Base-by-base conservation (phyloP, 345 rosid genomes). In the Viola odorata region DNA sequence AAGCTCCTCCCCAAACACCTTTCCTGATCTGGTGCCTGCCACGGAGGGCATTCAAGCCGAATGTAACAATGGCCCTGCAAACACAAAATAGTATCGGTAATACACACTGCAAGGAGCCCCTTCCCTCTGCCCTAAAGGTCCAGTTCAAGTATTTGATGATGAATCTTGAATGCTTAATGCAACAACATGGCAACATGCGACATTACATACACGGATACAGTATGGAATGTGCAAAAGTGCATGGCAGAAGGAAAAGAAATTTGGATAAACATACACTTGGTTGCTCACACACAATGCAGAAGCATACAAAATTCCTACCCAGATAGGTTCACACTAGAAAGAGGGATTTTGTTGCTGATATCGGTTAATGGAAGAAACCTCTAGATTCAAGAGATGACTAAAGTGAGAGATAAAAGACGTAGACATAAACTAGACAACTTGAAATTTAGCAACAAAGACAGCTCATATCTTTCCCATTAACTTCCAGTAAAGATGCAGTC, bases 21-120 rank as follows among this genome's bases (percentile, higher is more conserved):
- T 62, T 72, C 51, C 66, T 75, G 65, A 80, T 79, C 54, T 78
- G 78, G 61, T 85, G 88, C 83, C 96, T 86, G 66, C 99, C 97
- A 37, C 73, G 56, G 67, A 94, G 91, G 4, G 99, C 99, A 63
- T 94, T 94, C 77, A 94, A 79, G 63, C 99, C 84, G 40, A 94
- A 94, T 8, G 95, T 91, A 71, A 88, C 63, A 4, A 85, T 50
- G 49, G 80, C 97, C 67, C 99, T 94, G 83, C 75, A 48, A 53
- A 66, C 68, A 59, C 55, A 66, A 65, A 17, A 65, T 39, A 72
- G 39, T n/a, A 63, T 55, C 15, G 32, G 45, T 62, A 38, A 60
- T 45, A n/a, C n/a, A n/a, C 38, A 51, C 17, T n/a, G 13, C 62
- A 50, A n/a, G n/a, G 16, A 32, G 39, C 41, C 51, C 41, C 10